phyloP scores from a whole-genome alignment of 768 basidiomycete species.

The Paxillus involutus region DNA sequence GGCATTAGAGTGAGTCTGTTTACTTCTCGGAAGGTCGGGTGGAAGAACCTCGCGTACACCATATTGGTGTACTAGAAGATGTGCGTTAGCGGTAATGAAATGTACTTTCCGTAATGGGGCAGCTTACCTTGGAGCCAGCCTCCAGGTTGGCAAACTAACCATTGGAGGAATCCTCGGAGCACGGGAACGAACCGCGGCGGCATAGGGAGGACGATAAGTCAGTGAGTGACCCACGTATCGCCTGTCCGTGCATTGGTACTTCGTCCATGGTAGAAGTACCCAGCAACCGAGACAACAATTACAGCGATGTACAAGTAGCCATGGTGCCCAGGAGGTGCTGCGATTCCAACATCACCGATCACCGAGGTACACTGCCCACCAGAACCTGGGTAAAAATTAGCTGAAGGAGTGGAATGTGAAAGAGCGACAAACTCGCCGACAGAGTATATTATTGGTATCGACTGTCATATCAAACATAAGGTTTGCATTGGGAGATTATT shows the following conservation, averaged over 20 bases:
- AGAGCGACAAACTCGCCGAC: neutral
- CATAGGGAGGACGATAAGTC: slow-evolving; percentile 9
- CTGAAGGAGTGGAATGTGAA: slow-evolving; percentile 2
- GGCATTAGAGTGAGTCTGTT: too few species aligned
- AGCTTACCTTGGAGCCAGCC: too few species aligned
- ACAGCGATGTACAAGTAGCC: slow-evolving; percentile 13
- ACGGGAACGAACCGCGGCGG: neutral
- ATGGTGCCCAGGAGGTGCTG: slow-evolving; percentile 5
- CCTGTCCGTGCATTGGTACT: neutral
- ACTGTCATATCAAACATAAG: too few species aligned
- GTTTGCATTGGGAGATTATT: too few species aligned
- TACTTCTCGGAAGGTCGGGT: too few species aligned
- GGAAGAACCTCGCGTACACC: neutral
- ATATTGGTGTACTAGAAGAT: slow-evolving; percentile 10
- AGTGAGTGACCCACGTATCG: slow-evolving; percentile 7
- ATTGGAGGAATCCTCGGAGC: neutral
- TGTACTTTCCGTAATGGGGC: neutral
- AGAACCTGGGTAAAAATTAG: neutral
- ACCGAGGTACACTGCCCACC: neutral
- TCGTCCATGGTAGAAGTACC: slow-evolving; percentile 17
- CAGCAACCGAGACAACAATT: slow-evolving; percentile 10
- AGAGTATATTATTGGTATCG: neutral
- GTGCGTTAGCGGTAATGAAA: neutral
- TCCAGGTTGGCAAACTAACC: slow-evolving; percentile 9
- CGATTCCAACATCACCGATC: neutral